Base-by-base conservation (phyloP, 768 basidiomycete genomes). In the Leccinum truebloodii region DNA sequence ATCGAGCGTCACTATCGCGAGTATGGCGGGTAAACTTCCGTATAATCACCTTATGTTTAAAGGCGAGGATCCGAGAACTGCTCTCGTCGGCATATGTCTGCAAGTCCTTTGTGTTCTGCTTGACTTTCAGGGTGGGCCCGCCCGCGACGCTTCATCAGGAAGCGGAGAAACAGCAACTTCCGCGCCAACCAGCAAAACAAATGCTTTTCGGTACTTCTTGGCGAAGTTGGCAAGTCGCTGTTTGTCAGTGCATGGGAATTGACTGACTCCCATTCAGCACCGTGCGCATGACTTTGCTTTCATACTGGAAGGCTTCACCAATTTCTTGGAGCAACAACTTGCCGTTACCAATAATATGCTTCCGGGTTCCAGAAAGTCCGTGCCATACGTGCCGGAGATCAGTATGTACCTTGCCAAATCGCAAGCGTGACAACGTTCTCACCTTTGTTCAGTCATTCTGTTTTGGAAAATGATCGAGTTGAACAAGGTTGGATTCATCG, bases 401-500 rank as follows among this genome's bases (percentile, higher is more conserved):
- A 83, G 92, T 94, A 66, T 68, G 89, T 76, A 9, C 24, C n/a
- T 59, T 55, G 32, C 37, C 51, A 37, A 16, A 7, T 35, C 4
- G 37, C 39, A 52, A 35, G 22, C 28, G 13, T 32, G 46, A 44
- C 24, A 34, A 9, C 54, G 46, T 59, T n/a, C 62, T 69, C 52
- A 65, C 37, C 39, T 26, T n/a, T 49, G 35, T 10, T 12, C 64
- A 91, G 92, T 92, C 46, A 78, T 91, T 13, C 78, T 93, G 58
- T 82, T 96, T 54, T 98, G 95, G 95, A 92, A 95, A 75, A 84
- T 94, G 73, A 78, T 97, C 41, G 96, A 98, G 63, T 74, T 93
- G 24, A 98, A 98, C 78, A 97, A 93, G 80, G 95, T 94, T 48
- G 35, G 12, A 8, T 8, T 14, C 24, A 35, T 51, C 18, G 5